These are phyloP conservation scores for Fraxinus greggii DNA, from an alignment of 305 asterid species.

Conservation along the genomic window DNA sequence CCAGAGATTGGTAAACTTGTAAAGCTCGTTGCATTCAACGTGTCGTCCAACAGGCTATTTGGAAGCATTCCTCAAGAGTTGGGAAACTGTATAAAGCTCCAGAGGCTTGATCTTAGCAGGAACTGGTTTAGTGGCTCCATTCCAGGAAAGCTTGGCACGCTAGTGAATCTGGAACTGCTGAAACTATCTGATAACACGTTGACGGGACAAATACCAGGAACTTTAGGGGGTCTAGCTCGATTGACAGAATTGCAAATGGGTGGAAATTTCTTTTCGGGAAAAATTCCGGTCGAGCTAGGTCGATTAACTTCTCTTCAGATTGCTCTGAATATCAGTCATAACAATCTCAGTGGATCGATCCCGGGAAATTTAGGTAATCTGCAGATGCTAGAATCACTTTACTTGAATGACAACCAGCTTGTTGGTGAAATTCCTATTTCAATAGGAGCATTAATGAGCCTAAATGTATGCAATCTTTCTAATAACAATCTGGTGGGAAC, in stretches of 20 bases:
- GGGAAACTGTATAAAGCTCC: slow-evolving; percentile 70
- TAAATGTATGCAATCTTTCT: slow-evolving; percentile 73
- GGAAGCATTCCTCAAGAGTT: slow-evolving; percentile 67
- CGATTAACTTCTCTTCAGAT: slow-evolving; percentile 68
- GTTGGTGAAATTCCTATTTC: slow-evolving; percentile 74
- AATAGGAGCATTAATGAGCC: slow-evolving; percentile 64
- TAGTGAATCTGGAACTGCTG: slow-evolving; percentile 71
- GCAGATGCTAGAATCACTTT: slow-evolving; percentile 83
- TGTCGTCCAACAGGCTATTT: slow-evolving; percentile 58
- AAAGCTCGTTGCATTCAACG: slow-evolving; percentile 75
- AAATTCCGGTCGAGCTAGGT: slow-evolving; percentile 70
- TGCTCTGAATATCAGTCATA: slow-evolving; percentile 73
- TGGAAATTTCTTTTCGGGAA: slow-evolving; percentile 65
- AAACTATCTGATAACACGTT: slow-evolving; percentile 69
- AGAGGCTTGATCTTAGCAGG: slow-evolving; percentile 80
- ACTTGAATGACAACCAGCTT: slow-evolving; percentile 66
- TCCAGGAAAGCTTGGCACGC: slow-evolving; percentile 59
- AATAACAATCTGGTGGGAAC: slow-evolving; percentile 65
- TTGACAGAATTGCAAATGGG: slow-evolving; percentile 84
- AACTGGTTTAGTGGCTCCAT: slow-evolving; percentile 59
- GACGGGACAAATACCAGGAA: slow-evolving; percentile 58
- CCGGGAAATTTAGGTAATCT: slow-evolving; percentile 64
- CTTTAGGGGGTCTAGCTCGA: slow-evolving; percentile 61
- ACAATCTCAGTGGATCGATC: slow-evolving; percentile 57
- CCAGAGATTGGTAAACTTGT: slow-evolving; percentile 70